Evolutionary conservation across 2,329 filamentous ascomycete genomes (phyloP).

Genomic region (Didymella lethalis): DNA sequence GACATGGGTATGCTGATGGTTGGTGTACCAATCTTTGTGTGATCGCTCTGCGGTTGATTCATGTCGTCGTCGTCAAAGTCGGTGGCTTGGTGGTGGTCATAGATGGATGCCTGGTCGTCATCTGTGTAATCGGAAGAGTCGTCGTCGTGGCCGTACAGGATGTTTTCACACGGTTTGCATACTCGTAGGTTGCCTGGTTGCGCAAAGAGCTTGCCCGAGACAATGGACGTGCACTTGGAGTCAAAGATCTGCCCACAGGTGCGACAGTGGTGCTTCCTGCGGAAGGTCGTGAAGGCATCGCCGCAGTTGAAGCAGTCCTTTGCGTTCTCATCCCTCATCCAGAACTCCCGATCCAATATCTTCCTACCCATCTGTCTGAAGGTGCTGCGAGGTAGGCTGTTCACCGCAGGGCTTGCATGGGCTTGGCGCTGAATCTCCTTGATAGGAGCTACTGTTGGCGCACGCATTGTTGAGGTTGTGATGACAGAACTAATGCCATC

Average conservation of each 20-base stretch:
- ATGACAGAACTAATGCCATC: slow-evolving; percentile 53
- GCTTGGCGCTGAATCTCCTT: slow-evolving; percentile 40
- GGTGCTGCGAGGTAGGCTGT: slow-evolving; percentile 52
- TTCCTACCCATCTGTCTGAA: slow-evolving; percentile 76
- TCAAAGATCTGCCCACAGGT: slow-evolving; percentile 98
- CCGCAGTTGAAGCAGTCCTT: slow-evolving; percentile 97
- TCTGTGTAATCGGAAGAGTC: slow-evolving; percentile 91
- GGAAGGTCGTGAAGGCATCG: slow-evolving; percentile 88
- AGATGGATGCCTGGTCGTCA: slow-evolving; percentile 70
- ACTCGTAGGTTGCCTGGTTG: slow-evolving; percentile 85
- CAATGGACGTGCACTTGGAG: slow-evolving; percentile 91
- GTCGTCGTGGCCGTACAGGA: slow-evolving; percentile 90
- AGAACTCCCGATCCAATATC: slow-evolving; percentile 92
- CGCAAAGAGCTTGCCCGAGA: slow-evolving; percentile 85
- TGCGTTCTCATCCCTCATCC: slow-evolving; percentile 99
- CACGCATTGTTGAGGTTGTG: slow-evolving; percentile 46
- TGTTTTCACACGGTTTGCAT: slow-evolving; percentile 89
- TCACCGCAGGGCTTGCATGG: slow-evolving; percentile 32
- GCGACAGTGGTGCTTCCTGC: slow-evolving; percentile 95
- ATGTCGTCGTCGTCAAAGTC: slow-evolving; percentile 36
- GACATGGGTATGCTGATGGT: slow-evolving; percentile 72
- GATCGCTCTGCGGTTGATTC: slow-evolving; percentile 47
- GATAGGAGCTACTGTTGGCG: slow-evolving; percentile 42
- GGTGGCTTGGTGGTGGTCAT: slow-evolving; percentile 41
- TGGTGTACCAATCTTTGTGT: slow-evolving; percentile 60